These are phyloP conservation scores for Hypsizygus ulmarius DNA, from an alignment of 1,284 basidiomycete genomes.

Conservation along the genomic window DNA sequence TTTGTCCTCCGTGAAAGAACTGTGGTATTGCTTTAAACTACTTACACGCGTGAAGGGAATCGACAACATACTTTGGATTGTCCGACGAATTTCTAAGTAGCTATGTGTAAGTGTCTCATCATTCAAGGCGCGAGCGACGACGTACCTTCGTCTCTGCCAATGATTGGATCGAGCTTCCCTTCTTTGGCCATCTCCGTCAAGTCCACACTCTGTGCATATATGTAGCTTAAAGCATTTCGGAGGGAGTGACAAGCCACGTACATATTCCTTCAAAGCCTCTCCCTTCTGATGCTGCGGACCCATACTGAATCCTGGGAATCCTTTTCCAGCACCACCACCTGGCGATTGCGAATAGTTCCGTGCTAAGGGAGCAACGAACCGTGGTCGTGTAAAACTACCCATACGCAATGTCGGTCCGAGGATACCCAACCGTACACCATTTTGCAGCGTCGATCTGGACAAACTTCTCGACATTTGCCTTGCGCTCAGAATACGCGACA, in stretches of 20 bases:
- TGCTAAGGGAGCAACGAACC: constrained; percentile 8
- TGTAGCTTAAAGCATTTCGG: background rate
- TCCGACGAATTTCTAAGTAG: constrained; percentile 76
- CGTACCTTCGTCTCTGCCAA: constrained; percentile 81
- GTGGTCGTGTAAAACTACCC: constrained; percentile 4
- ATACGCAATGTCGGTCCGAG: constrained; percentile 8
- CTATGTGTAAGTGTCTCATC: constrained; percentile 1
- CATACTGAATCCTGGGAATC: constrained; percentile 56
- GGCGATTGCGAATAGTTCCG: constrained; percentile 34
- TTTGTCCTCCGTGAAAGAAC: constrained; percentile 81
- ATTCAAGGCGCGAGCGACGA: constrained; percentile 6
- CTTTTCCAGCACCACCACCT: constrained; percentile 27
- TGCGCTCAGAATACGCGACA: too few species aligned
- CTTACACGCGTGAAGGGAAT: background rate
- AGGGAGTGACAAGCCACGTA: constrained; percentile 34
- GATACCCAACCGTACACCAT: too few species aligned
- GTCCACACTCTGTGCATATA: constrained; percentile 63
- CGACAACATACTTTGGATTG: constrained; percentile 75
- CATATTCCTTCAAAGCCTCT: constrained; percentile 82
- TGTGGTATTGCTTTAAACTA: constrained; percentile 26
- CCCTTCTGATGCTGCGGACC: constrained; percentile 69
- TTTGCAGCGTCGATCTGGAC: too few species aligned
- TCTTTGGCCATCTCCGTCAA: constrained; percentile 79
- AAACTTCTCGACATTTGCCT: too few species aligned
- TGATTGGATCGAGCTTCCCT: constrained; percentile 88